Evolutionary conservation across 768 basidiomycete species (phyloP), one percentile per base, ranked within the genome.

Genomic region (Rhodocollybia butyracea): DNA sequence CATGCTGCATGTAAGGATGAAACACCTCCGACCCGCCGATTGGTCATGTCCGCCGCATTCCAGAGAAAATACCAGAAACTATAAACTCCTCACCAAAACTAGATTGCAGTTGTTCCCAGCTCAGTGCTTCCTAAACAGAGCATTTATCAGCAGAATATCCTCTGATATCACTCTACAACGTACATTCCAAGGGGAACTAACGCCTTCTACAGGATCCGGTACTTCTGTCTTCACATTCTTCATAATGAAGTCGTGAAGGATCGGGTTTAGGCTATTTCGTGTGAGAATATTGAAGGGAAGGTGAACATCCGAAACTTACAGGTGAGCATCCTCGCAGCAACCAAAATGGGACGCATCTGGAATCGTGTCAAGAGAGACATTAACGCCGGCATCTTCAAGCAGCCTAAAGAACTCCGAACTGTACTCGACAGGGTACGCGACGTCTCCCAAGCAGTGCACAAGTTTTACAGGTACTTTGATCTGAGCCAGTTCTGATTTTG

Each of bases 311-410:
- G 8, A 7, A 29, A 63, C 65, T 53, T 42, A 74, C 72, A 64
- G 56, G 17, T 65, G 60, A 12, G 67, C 56, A 54, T 75, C 65
- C 12, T 72, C 74, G 8, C 70, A 65, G 41, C 61, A 61, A 2
- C 74, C 73, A 46, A 72, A 73, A 57, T 75, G 74, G 2, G 73
- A 68, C 7, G 73, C 73, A 6, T 63, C 64, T 6, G 62, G 55
- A 4, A 73, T 60, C 1, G 55, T 50, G 1, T 62, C 34, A 1
- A 75, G 29, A 3, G 61, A 60, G n/a, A 64, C 71, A 13, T 66
- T 50, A 3, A 74, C 52, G 0, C 64, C 68, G 1, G 70, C 71
- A 22, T 63, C 56, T 24, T 60, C 27, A 39, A 73, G 57, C 26
- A 53, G 46, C 29, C 61, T 56, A 6, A 59, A 56, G 5, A 73